phyloP scores from a whole-genome alignment of 2,329 filamentous ascomycete species.

The Aspergillus bombycis region DNA sequence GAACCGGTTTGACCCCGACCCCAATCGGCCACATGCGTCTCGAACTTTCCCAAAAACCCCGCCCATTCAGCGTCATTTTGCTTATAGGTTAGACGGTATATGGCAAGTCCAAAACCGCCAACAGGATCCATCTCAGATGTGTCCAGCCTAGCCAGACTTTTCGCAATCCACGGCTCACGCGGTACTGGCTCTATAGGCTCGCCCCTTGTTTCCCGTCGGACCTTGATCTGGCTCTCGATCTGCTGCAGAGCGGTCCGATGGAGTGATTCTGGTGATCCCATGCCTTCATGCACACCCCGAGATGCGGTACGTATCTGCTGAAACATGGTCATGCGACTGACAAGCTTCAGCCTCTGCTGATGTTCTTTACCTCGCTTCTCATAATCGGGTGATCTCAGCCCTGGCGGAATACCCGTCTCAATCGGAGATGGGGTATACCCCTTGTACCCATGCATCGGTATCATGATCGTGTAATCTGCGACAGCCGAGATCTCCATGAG shows the following conservation, averaged over 20 bases:
- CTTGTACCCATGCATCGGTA: constrained; percentile 30
- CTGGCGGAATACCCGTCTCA: neutral
- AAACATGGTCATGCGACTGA: neutral
- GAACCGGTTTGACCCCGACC: constrained; percentile 24
- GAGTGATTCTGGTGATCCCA: neutral
- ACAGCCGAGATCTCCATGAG: constrained; percentile 15
- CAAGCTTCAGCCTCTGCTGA: constrained; percentile 9
- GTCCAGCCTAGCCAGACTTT: neutral
- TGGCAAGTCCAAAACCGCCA: constrained; percentile 17
- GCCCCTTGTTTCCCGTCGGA: constrained; percentile 20
- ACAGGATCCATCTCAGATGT: too few species aligned
- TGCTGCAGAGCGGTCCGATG: neutral
- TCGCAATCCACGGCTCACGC: constrained; percentile 24
- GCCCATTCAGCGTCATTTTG: constrained; percentile 27
- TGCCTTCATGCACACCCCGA: neutral
- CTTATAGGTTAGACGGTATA: constrained; percentile 30
- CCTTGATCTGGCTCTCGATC: constrained; percentile 14
- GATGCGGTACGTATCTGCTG: neutral
- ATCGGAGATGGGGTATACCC: constrained; percentile 9
- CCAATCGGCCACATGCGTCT: constrained; percentile 29
- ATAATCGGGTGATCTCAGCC: neutral
- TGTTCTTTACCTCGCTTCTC: constrained; percentile 1
- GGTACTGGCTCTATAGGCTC: constrained; percentile 11
- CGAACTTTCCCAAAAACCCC: constrained; percentile 23
- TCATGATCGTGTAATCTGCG: constrained; percentile 28